Percentiles rank a stretch among this genome's conserved stretches.
phyloP scores from a whole-genome alignment of 805 yeast genomes.

The Nakazawaea ishiwadae region DNA sequence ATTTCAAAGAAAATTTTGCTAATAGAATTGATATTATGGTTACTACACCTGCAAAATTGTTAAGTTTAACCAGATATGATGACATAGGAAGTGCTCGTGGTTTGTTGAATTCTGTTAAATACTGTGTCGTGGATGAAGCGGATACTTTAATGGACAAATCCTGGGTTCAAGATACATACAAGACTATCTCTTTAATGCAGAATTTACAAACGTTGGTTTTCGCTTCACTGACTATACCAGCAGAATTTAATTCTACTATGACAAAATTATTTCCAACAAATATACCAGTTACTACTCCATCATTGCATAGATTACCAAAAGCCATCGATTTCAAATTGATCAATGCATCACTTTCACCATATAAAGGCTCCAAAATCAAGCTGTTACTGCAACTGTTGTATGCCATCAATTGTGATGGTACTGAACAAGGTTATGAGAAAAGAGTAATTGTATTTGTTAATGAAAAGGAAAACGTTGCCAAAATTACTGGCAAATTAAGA shows the following conservation, averaged over 20 bases:
- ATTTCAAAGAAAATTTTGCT: constrained; percentile 41
- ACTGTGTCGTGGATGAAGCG: constrained; percentile 85
- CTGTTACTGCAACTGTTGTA: constrained; percentile 86
- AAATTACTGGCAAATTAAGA: constrained; percentile 50
- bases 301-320: constrained; percentile 79
- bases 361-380: constrained; percentile 74
- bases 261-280: constrained; percentile 59
- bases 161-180: constrained; percentile 62
- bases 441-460: constrained; percentile 85
- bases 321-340: constrained; percentile 68
- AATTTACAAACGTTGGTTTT: constrained; percentile 62
- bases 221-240: constrained; percentile 89
- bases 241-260: constrained; percentile 62
- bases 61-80: constrained; percentile 25
- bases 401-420: constrained; percentile 79
- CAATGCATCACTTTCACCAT: constrained; percentile 76
- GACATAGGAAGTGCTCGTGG: constrained; percentile 29
- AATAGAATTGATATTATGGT: constrained; percentile 71
- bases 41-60: constrained; percentile 79
- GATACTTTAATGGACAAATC: constrained; percentile 86
- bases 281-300: constrained; percentile 68
- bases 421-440: constrained; percentile 72
- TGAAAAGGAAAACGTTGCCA: constrained; percentile 56
- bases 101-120: constrained; percentile 41
- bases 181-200: constrained; percentile 42